Evolutionary conservation across 2,329 filamentous ascomycete genomes (phyloP), one percentile per base, ranked within the genome.

Genomic region (Intubia oerlemansii): DNA sequence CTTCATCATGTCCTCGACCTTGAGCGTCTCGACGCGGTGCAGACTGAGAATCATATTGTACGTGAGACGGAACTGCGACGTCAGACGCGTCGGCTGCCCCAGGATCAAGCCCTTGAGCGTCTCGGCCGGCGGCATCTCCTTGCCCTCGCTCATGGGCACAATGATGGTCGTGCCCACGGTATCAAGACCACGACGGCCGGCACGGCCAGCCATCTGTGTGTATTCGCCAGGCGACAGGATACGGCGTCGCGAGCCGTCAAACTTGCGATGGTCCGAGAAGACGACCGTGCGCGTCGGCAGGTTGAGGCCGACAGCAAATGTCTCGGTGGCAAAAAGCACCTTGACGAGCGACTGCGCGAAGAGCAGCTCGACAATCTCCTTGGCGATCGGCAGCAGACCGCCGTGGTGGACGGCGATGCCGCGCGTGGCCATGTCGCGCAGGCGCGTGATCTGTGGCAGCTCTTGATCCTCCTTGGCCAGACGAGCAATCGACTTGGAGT

Each of bases 1-100:
- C 62, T 98, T 98, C 57, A 98, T 98, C 88, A 98, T 98, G 52
- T 98, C 88, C 48, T 98, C 88, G 41, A 98, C 95, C 55, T 93
- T 95, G 38, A 98, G 54, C 3, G 88, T 88, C 49, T 98, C 88
- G 3, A 98, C 88, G 20, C 88, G 75, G 27, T 98, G 59, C 18
- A 98, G 59, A 44, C 95, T 98, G 17, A 98, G 57, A 35, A 98
- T 98, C 88, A 98, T 98, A 52, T 95, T 98, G 58, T 98, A 98
- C 0, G 90, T 98, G 27, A 98, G 59, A 35, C 88, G 70, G 59
- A 98, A 98, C 45, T 98, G 88, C 6, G 85, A 95, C 26, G 82
- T 70, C 27, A 98, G 63, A 52, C 95, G 95, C 16, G 82, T 92
- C 18, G 88, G 85, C 42, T 92, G 79, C 30, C 88, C 88, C 4